Evolutionary conservation across 2,329 filamentous ascomycete species (phyloP), one percentile per base, ranked within the genome.

Genomic region (Polytolypa hystricis): DNA sequence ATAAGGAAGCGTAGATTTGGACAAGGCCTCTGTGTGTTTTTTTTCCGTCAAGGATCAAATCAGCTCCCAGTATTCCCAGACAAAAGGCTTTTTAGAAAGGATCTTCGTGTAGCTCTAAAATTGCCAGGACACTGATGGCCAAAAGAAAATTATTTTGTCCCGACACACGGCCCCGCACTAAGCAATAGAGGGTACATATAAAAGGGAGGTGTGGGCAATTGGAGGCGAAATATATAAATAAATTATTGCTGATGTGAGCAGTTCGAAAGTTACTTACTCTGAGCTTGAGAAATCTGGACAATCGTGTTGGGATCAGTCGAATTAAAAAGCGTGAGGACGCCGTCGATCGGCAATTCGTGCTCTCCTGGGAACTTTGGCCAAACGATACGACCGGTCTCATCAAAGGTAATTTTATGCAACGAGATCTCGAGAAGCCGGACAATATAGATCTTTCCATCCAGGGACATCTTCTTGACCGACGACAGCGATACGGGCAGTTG

Each of bases 311-410:
- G 72, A 55, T 83, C 81, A 58, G 78, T 83, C 30, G 93, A 81
- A 69, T 95, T 84, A 67, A 94, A 94, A 33, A 96, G 66, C 40
- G 89, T 74, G 48, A 95, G 64, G 30, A 83, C 85, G 14, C 83
- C 89, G 52, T 96, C 84, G 51, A 94, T 73, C 33, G 85, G 84
- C 41, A 84, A 70, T 42, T 79, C 73, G 44, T 78, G 70, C 41
- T 84, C 82, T 52, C 80, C 64, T 28, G 69, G 55, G 15, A 58
- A 61, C 21, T 65, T 61, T 26, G 74, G 74, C 73, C 73, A 68
- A 33, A 53, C 44, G 30, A 66, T 53, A 17, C 44, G 62, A 38
- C 66, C 60, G 38, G 69, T 60, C 23, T 64, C 61, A 41, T 68
- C 61, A 36, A 73, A 55, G 17, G 60, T 60, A 18, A 77, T 58